phyloP scores from a whole-genome alignment of 2,329 filamentous ascomycete species.

The Aspergillus aculeatus region DNA sequence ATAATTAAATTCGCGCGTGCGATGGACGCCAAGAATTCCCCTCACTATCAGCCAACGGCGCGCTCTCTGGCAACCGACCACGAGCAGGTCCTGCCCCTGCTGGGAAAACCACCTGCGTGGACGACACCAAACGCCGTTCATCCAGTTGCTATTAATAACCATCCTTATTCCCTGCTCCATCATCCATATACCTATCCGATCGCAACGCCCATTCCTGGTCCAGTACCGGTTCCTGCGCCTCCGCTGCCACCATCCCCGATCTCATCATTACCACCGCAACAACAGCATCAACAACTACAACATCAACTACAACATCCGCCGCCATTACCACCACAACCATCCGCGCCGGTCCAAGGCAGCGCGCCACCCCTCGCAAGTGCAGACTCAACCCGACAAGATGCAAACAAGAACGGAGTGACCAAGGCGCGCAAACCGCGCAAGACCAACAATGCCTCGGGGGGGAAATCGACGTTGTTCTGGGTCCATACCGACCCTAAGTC shows the following conservation, averaged over 20 bases:
- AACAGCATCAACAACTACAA: slow-evolving; percentile 3
- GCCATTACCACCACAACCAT: slow-evolving; percentile 5
- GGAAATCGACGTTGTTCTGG: slow-evolving; percentile 42
- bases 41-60: slow-evolving; percentile 17
- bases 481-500: slow-evolving; percentile 40
- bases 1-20: slow-evolving; percentile 18
- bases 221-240: slow-evolving; percentile 12
- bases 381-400: slow-evolving; percentile 14
- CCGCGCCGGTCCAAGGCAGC: slow-evolving; percentile 1
- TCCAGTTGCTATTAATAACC: slow-evolving; percentile 9
- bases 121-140: slow-evolving; percentile 4
- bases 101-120: slow-evolving; percentile 25
- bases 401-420: slow-evolving; percentile 23
- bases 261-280: slow-evolving; percentile 5
- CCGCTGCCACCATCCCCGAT: slow-evolving; percentile 10
- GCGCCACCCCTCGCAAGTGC: not conserved
- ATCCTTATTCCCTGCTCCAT: slow-evolving; percentile 6
- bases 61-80: slow-evolving; percentile 19
- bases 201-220: slow-evolving; percentile 7
- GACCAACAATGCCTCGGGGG: slow-evolving; percentile 26
- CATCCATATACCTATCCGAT: slow-evolving; percentile 18
- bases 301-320: slow-evolving; percentile 11
- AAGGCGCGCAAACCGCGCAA: slow-evolving; percentile 39
- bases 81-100: slow-evolving; percentile 32
- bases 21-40: slow-evolving; percentile 35